Percentiles rank a stretch among this genome's conserved stretches.
Conservation (phyloP, 2,329 filamentous ascomycete genomes). For the Paracorniculantispora psalliotae region DNA sequence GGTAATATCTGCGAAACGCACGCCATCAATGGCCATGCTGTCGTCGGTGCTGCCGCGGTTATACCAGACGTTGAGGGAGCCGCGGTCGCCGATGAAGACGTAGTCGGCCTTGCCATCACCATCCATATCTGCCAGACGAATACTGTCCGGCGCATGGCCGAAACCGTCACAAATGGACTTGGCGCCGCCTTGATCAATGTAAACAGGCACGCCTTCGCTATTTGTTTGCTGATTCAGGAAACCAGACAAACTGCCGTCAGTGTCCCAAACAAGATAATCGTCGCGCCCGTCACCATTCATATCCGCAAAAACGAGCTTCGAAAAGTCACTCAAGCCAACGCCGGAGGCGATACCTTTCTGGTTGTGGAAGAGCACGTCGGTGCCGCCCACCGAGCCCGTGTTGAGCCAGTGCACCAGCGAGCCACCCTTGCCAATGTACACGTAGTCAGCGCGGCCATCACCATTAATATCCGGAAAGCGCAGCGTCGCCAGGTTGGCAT, state of each 20-base stretch:
- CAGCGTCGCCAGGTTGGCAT: constrained; percentile 21
- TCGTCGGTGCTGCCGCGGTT: constrained; percentile 13
- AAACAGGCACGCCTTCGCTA: constrained; percentile 16
- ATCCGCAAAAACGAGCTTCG: constrained; percentile 18
- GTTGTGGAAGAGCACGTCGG: constrained; percentile 14
- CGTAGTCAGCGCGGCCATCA: constrained; percentile 23
- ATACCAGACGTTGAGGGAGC: constrained; percentile 15
- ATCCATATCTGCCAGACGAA: constrained; percentile 20
- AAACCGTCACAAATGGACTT: constrained; percentile 14
- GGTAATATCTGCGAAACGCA: constrained; percentile 17
- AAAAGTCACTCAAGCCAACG: constrained; percentile 12
- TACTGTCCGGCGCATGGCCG: constrained; percentile 10
- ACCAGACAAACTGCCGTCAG: constrained; percentile 15
- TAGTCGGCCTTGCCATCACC: constrained; percentile 17
- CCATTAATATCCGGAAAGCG: constrained; percentile 24
- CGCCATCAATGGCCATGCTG: constrained; percentile 14
- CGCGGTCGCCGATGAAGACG: constrained; percentile 9
- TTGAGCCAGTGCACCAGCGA: constrained; percentile 20
- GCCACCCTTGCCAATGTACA: constrained; percentile 20
- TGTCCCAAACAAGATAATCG: constrained; percentile 19
- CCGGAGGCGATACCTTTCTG: constrained; percentile 17
- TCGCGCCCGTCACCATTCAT: constrained; percentile 17
- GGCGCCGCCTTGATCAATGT: constrained; percentile 15
- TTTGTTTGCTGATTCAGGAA: constrained; percentile 16
- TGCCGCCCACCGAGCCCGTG: constrained; percentile 16